A percentile compares a stretch with the other conserved stretches of the same genome.
Conservation (phyloP, 148 eudicot genomes). For the Silene latifolia region DNA sequence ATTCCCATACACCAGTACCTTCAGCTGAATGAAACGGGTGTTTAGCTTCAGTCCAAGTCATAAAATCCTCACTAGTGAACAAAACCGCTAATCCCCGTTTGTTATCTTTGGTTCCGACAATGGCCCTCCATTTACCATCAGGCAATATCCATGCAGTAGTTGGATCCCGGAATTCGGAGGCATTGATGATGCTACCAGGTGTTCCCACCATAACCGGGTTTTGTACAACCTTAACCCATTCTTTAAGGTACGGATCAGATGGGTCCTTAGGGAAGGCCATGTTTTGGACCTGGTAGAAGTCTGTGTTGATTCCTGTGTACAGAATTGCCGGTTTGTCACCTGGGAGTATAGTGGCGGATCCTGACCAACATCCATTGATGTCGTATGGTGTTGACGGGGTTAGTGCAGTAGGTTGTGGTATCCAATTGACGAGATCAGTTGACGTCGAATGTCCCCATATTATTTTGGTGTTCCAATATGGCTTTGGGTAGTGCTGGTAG, state of each 20-base stretch:
- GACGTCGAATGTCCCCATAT: constrained; percentile 65
- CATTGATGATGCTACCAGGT: constrained; percentile 15
- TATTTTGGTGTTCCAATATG: constrained; percentile 35
- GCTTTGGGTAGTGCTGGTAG: constrained; percentile 49
- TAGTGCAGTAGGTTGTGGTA: constrained; percentile 39
- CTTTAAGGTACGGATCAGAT: constrained; percentile 48
- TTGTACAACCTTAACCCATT: constrained; percentile 41
- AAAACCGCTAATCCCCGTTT: constrained; percentile 23
- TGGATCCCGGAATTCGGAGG: constrained; percentile 33
- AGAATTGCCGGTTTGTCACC: constrained; percentile 39
- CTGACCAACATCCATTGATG: constrained; percentile 53
- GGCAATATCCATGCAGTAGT: constrained; percentile 42
- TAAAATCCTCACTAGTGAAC: constrained; percentile 32
- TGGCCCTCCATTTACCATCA: constrained; percentile 29
- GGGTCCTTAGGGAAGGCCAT: constrained; percentile 43
- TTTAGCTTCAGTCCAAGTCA: constrained; percentile 18
- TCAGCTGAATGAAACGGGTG: constrained; percentile 22
- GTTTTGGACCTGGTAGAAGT: constrained; percentile 38
- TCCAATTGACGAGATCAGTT: constrained; percentile 52
- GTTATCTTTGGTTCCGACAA: constrained; percentile 10
- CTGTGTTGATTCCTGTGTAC: constrained; percentile 34
- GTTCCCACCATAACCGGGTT: constrained; percentile 37
- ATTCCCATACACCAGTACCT: constrained; percentile 36
- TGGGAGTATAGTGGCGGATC: constrained; percentile 46
- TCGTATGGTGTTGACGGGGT: constrained; percentile 37